Conservation (phyloP, 192 early-diverging fungal genomes). For the Mortierella antarctica region DNA sequence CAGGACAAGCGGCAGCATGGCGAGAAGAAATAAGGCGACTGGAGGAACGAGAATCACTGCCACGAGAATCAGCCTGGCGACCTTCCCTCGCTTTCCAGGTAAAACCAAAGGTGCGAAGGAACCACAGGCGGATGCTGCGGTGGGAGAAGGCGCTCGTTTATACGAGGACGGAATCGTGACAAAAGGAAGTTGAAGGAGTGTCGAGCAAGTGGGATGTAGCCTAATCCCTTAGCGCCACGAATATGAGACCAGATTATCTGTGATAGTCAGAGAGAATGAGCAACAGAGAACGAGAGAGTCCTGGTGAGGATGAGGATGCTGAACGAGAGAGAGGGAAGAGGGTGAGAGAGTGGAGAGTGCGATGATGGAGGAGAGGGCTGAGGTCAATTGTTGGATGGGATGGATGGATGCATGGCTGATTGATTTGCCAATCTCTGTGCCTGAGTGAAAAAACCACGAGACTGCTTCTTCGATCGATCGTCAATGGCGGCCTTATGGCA, state of each 20-base stretch:
- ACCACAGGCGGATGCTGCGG: not conserved
- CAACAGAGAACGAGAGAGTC: not conserved
- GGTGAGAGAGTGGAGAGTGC: not conserved
- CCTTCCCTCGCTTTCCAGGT: constrained; percentile 52
- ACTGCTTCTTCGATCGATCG: no score
- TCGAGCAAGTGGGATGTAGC: no score
- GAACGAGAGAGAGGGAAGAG: not conserved
- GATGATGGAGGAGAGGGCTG: not conserved
- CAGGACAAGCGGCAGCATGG: constrained; percentile 41
- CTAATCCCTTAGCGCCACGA: no score
- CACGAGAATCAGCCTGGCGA: constrained; percentile 23
- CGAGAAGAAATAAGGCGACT: constrained; percentile 25
- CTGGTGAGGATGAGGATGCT: not conserved
- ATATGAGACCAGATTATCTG: no score
- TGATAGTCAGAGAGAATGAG: not conserved
- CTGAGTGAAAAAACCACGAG: no score
- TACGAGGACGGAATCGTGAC: not conserved
- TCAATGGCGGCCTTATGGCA: no score
- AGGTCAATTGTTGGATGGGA: not conserved
- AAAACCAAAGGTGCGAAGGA: constrained; percentile 10
- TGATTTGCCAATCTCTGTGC: not conserved
- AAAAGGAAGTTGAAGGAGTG: not conserved
- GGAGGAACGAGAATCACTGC: constrained; percentile 42
- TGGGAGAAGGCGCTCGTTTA: not conserved
- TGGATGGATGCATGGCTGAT: not conserved